Evolutionary conservation across 2,329 filamentous ascomycete genomes (phyloP), one percentile per base, ranked within the genome.

Genomic region (Byssothecium circinans): DNA sequence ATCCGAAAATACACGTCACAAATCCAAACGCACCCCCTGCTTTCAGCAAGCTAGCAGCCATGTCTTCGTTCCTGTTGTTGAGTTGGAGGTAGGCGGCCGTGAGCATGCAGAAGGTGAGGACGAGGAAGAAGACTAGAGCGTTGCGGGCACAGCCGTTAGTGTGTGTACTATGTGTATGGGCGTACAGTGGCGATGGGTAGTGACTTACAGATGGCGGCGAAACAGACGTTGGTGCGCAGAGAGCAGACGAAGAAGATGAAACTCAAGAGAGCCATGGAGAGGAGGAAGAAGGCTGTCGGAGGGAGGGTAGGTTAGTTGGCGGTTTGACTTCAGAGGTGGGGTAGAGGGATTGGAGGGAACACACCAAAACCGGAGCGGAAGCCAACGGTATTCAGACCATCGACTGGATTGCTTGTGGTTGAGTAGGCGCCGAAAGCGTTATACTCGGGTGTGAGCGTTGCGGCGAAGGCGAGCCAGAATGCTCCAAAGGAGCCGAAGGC

Each of bases 141-240:
- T n/a, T n/a, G n/a, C n/a, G n/a, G n/a, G n/a, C n/a, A n/a, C n/a
- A n/a, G n/a, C n/a, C n/a, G n/a, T n/a, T n/a, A n/a, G n/a, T n/a
- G n/a, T n/a, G n/a, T n/a, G n/a, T n/a, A n/a, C n/a, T n/a, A n/a
- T n/a, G n/a, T n/a, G n/a, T n/a, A n/a, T n/a, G n/a, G n/a, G n/a
- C n/a, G n/a, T n/a, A n/a, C n/a, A n/a, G n/a, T n/a, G n/a, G n/a
- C n/a, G n/a, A n/a, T n/a, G n/a, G n/a, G n/a, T n/a, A n/a, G n/a
- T n/a, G n/a, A n/a, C n/a, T n/a, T n/a, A n/a, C n/a, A 32, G 68
- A 91, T 86, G 45, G 83, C 56, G 56, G 87, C 79, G 69, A 89
- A 88, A 66, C 83, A 78, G 8, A 88, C 47, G 65, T 91, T 91
- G 23, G 86, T 90, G 39, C 87, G 82, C 15, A 89, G 73, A 1